These are phyloP conservation scores for Begonia masoniana DNA, from an alignment of 306 rosid genomes.

Conservation along the genomic window DNA sequence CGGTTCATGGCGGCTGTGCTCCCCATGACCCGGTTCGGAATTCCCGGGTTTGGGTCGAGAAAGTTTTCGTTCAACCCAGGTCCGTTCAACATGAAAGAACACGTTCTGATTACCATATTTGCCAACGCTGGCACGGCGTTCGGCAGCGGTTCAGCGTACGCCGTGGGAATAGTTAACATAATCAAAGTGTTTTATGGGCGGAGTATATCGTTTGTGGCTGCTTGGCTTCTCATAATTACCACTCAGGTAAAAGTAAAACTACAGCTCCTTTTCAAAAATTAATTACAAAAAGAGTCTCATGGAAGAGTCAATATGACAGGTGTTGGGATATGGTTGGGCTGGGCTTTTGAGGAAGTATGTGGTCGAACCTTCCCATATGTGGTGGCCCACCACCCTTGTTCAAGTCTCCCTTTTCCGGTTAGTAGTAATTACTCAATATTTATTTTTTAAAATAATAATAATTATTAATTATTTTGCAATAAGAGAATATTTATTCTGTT, in stretches of 20 bases:
- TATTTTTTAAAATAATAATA: no score
- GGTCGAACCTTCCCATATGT: slow-evolving; percentile 69
- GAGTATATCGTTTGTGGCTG: slow-evolving; percentile 33
- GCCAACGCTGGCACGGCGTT: slow-evolving; percentile 67
- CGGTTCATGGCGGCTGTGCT: slow-evolving; percentile 52
- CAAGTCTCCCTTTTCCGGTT: slow-evolving; percentile 56
- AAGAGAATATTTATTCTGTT: no score
- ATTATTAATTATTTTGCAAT: no score
- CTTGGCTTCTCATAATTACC: slow-evolving; percentile 61
- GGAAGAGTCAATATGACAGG: background rate
- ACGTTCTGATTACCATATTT: slow-evolving; percentile 61
- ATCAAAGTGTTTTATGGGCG: slow-evolving; percentile 52
- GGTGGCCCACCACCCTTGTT: slow-evolving; percentile 66
- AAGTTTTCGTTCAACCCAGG: slow-evolving; percentile 52
- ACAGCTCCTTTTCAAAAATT: background rate
- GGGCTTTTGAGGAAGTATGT: slow-evolving; percentile 49
- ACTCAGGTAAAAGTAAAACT: slow-evolving; percentile 39
- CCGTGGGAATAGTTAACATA: slow-evolving; percentile 38
- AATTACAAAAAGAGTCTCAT: no score
- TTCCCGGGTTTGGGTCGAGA: slow-evolving; percentile 33
- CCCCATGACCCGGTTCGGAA: slow-evolving; percentile 21
- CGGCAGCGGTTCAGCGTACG: slow-evolving; percentile 57
- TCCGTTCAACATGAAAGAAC: slow-evolving; percentile 80
- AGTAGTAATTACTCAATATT: no score
- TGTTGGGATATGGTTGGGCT: slow-evolving; percentile 50